Evolutionary conservation across 1,284 basidiomycete species (phyloP).

Genomic region (Ceratobasidium sp.): DNA sequence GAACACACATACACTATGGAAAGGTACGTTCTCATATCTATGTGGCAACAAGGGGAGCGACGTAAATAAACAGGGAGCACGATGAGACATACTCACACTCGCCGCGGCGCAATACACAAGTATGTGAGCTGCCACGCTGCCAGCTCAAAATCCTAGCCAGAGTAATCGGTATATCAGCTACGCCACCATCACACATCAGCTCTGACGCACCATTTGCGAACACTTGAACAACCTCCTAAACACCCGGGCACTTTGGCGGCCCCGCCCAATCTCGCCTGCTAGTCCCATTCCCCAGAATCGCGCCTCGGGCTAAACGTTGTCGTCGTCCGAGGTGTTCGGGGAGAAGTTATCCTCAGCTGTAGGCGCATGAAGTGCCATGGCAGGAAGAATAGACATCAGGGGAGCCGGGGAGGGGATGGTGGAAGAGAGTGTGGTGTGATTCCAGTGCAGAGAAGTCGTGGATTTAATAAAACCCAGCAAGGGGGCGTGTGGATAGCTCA

Average conservation of each 20-base stretch:
- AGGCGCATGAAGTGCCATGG: no score
- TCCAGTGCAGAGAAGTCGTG: neutral
- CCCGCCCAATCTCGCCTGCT: constrained; percentile 57
- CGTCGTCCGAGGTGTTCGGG: no score
- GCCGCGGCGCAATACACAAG: constrained; percentile 86
- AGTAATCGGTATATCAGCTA: neutral
- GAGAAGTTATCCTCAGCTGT: no score
- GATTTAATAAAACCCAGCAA: no score
- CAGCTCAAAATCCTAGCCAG: constrained; percentile 86
- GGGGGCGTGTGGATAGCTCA: no score
- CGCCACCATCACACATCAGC: constrained; percentile 48
- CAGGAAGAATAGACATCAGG: no score
- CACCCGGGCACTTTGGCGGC: constrained; percentile 70
- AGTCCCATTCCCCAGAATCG: no score
- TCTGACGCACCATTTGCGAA: constrained; percentile 76
- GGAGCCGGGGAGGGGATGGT: neutral
- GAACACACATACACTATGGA: constrained; percentile 70
- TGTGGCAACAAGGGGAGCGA: neutral
- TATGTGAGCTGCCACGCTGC: constrained; percentile 95
- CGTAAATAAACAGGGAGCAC: neutral
- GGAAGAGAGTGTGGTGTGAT: neutral
- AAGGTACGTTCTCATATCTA: constrained; percentile 90
- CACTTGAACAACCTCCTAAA: constrained; percentile 81
- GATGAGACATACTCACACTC: constrained; percentile 77
- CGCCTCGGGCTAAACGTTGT: no score